These are phyloP conservation scores for Plasmodium vivax DNA, from an alignment of 169 alveolate species.

Conservation along the genomic window DNA sequence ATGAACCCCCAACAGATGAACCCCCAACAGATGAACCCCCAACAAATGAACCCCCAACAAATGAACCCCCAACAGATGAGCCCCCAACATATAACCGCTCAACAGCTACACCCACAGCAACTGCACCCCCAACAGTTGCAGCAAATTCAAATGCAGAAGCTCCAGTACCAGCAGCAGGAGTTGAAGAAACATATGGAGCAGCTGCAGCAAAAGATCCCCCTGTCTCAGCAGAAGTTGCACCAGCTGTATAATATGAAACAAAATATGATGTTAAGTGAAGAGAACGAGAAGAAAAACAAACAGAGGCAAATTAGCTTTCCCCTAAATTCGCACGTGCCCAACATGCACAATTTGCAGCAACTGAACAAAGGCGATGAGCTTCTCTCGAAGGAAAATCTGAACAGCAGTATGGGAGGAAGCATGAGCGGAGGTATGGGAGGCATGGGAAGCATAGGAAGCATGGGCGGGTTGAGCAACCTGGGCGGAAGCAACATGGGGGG, in stretches of 20 bases:
- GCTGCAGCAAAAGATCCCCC: conserved; percentile 37
- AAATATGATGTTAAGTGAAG: conserved; percentile 32
- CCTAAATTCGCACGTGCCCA: conserved; percentile 9
- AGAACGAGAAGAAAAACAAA: conserved; percentile 8
- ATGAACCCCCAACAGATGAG: no score
- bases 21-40: conserved; percentile 2
- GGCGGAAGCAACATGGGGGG: not conserved
- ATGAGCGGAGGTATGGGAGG: not conserved
- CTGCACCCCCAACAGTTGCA: conserved; percentile 2
- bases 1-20: not conserved
- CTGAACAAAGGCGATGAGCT: conserved; percentile 14
- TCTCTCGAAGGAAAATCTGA: conserved; percentile 19
- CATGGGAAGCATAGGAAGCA: not conserved
- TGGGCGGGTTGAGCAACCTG: not conserved
- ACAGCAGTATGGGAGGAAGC: not conserved
- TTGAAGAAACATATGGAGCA: conserved; percentile 68
- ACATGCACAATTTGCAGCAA: conserved; percentile 26
- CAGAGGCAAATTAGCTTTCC: conserved; percentile 39
- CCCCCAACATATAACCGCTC: not conserved
- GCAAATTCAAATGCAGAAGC: conserved; percentile 30
- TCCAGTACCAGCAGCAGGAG: conserved; percentile 29
- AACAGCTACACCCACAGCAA: not conserved
- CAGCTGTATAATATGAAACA: conserved; percentile 44
- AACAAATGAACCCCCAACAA: not conserved
- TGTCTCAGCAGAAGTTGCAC: conserved; percentile 24